phyloP scores from a whole-genome alignment of 495 filamentous ascomycete genomes.

The Trichoderma parareesei region DNA sequence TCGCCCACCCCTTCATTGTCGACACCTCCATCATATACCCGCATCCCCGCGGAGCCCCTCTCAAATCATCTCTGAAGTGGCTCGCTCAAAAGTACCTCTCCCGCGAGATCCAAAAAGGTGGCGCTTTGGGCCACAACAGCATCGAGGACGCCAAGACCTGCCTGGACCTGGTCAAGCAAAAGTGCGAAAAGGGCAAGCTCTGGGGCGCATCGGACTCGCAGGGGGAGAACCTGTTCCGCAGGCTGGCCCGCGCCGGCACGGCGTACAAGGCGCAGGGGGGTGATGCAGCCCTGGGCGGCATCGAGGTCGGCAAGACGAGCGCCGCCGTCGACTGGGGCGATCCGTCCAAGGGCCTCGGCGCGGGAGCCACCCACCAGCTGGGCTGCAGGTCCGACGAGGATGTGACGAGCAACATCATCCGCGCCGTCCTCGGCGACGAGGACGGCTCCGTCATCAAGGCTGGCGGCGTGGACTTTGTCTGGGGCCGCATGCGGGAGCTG shows the following conservation, averaged over 20 bases:
- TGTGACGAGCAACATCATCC: conserved; percentile 60
- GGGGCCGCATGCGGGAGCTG: conserved; percentile 78
- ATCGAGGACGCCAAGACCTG: conserved; percentile 87
- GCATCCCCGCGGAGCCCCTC: conserved; percentile 34
- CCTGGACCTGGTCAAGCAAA: conserved; percentile 86
- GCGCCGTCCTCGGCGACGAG: conserved; percentile 60
- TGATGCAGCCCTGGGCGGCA: conserved; percentile 31
- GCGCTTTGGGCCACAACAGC: conserved; percentile 66
- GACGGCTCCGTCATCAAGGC: conserved; percentile 53
- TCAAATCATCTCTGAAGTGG: conserved; percentile 73
- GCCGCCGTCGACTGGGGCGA: conserved; percentile 88
- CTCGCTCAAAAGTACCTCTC: conserved; percentile 70
- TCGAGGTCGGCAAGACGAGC: conserved; percentile 53
- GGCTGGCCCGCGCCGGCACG: conserved; percentile 53
- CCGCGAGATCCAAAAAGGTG: conserved; percentile 78
- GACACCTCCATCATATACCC: conserved; percentile 85
- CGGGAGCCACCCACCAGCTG: conserved; percentile 61
- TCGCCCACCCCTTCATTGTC: conserved; percentile 87
- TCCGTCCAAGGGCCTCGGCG: conserved; percentile 63
- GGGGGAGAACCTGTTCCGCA: conserved; percentile 80
- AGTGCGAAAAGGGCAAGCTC: conserved; percentile 79
- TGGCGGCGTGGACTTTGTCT: conserved; percentile 78
- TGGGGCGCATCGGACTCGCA: conserved; percentile 73
- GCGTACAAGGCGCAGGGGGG: conserved; percentile 43
- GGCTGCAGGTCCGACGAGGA: conserved; percentile 67